Evolutionary conservation across 2,329 filamentous ascomycete species (phyloP).

Genomic region (Sordariomycetes sp.): DNA sequence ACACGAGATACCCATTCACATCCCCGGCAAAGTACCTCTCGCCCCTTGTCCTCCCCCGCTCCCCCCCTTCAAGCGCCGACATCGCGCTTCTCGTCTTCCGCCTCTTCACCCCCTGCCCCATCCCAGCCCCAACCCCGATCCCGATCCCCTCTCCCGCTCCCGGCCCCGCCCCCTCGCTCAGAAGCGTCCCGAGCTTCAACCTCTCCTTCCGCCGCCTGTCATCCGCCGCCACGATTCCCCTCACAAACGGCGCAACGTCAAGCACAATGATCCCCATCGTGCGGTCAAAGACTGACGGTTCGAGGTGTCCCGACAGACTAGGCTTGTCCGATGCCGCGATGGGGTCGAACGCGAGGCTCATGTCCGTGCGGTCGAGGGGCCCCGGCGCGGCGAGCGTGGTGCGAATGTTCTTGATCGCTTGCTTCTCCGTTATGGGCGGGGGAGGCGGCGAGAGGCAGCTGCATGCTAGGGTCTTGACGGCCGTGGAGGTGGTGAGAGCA

Average conservation of each 20-base stretch:
- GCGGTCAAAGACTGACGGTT: conserved; percentile 66
- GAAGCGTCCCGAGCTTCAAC: conserved; percentile 43
- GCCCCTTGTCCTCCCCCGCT: conserved; percentile 49
- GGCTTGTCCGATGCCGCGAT: conserved; percentile 37
- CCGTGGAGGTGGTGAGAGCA: conserved; percentile 13
- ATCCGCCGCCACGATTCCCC: conserved; percentile 70
- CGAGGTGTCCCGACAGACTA: conserved; percentile 27
- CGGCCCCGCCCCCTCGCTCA: conserved; percentile 61
- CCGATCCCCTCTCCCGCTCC: conserved; percentile 45
- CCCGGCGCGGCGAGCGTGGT: conserved; percentile 12
- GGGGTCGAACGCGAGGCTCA: conserved; percentile 46
- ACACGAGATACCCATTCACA: conserved; percentile 3
- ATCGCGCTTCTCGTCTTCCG: conserved; percentile 58
- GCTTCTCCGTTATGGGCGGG: conserved; percentile 12
- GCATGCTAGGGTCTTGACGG: conserved; percentile 4
- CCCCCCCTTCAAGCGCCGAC: conserved; percentile 64
- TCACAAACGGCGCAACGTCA: conserved; percentile 84
- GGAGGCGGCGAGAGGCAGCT: conserved; percentile 7
- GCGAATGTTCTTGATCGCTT: conserved; percentile 22
- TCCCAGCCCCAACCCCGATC: conserved; percentile 62
- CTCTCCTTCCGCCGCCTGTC: conserved; percentile 56
- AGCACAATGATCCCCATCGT: conserved; percentile 49
- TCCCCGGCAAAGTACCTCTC: conserved; percentile 52
- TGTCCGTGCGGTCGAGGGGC: conserved; percentile 32
- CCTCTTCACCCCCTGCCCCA: conserved; percentile 61